Base-by-base conservation (phyloP, 768 basidiomycete species). In the Suillus hirtellus region DNA sequence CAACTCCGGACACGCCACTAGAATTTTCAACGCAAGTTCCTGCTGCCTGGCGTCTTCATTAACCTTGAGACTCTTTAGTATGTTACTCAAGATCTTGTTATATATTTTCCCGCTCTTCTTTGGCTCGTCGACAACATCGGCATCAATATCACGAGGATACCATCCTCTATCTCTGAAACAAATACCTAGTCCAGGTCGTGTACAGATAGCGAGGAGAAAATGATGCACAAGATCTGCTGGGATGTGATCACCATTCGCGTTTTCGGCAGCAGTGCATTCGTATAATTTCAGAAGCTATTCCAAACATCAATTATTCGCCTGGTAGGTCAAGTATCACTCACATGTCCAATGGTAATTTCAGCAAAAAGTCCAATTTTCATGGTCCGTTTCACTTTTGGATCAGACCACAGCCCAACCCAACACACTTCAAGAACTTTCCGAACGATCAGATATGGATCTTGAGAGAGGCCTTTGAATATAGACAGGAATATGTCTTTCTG, bases 101-200 rank as follows among this genome's bases (percentile, higher is more conserved):
- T 93, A 84, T 43, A 90, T 84, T 67, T 79, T 88, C 56, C 81
- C 78, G 42, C 77, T 75, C 67, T 74, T 79, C 61, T 69, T 71
- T 1, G 82, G 83, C 31, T 75, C 78, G 10, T 79, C 75, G 2
- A 66, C 60, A 0, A 65, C 75, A 1, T 76, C 75, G 19, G 74
- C 76, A 19, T 82, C 82, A 2, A 74, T 72, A 65, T 89, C 89
- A 2, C 92, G 86, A 4, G 87, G 87, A 68, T 97, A 98, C 95
- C 95, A 98, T 2, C 95, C 95, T 9, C 85, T 82, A 69, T 96
- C 93, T 59, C 80, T 86, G 77, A 96, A 97, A 70, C 95, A 98
- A 15, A 97, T 81, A 0, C 95, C 95, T 14, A 80, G 76, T 0
- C 95, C 95, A 0, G 93, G 91, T 31, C 85, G 86, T 0, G 92